A percentile compares a stretch with the other conserved stretches of the same genome.
phyloP scores from a whole-genome alignment of 2,329 filamentous ascomycete genomes.

The Aspergillus sp. region DNA sequence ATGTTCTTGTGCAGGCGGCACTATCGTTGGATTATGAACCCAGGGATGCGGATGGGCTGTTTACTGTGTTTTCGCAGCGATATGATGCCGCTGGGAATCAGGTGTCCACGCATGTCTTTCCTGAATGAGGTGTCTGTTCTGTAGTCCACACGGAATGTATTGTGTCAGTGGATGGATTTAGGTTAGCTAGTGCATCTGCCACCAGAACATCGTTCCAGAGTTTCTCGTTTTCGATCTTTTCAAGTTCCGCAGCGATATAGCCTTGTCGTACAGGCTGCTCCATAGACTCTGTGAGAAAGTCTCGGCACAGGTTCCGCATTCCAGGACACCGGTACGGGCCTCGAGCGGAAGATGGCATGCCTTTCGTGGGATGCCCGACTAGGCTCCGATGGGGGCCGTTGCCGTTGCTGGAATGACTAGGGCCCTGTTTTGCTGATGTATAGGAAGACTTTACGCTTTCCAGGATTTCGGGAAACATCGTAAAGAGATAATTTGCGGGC shows the following conservation, averaged over 20 bases:
- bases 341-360: background rate
- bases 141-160: background rate
- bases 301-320: background rate
- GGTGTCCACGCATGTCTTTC: constrained; percentile 26
- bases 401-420: background rate
- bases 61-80: constrained; percentile 27
- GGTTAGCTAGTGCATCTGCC: background rate
- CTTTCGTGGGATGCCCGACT: background rate
- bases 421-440: background rate
- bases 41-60: constrained; percentile 33
- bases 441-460: background rate
- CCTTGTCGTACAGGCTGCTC: background rate
- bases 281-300: too few species aligned
- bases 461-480: background rate
- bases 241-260: background rate
- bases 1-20: constrained; percentile 24
- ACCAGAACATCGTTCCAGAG: background rate
- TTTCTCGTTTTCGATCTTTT: background rate
- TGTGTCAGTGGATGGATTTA: background rate
- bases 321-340: background rate
- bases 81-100: constrained; percentile 31
- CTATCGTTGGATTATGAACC: constrained; percentile 39
- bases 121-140: background rate
- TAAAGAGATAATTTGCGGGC: background rate
- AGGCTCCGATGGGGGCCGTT: background rate